Conservation (phyloP, 495 filamentous ascomycete species). For the Penicillium samsonianum region DNA sequence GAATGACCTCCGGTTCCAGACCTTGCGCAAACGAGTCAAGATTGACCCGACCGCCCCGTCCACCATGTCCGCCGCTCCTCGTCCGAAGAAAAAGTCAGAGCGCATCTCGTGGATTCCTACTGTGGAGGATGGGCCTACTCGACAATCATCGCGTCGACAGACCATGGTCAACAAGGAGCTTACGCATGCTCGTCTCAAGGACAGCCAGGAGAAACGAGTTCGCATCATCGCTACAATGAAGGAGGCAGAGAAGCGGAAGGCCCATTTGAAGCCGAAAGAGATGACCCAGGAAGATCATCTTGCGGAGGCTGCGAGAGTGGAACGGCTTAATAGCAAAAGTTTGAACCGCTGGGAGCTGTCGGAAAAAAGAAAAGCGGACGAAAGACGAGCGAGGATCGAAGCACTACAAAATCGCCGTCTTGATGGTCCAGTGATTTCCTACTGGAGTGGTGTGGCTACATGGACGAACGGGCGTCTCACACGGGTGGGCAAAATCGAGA, state of each 20-base stretch:
- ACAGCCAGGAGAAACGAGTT: slow-evolving; percentile 76
- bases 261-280: slow-evolving; percentile 68
- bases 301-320: slow-evolving; percentile 77
- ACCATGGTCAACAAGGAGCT: slow-evolving; percentile 83
- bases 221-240: slow-evolving; percentile 84
- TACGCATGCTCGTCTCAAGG: slow-evolving; percentile 78
- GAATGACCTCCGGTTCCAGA: slow-evolving; percentile 53
- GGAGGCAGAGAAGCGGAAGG: slow-evolving; percentile 76
- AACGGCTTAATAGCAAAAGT: slow-evolving; percentile 85
- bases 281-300: slow-evolving; percentile 92
- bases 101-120: slow-evolving; percentile 85
- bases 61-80: slow-evolving; percentile 48
- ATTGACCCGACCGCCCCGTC: slow-evolving; percentile 60
- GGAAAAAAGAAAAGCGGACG: slow-evolving; percentile 82
- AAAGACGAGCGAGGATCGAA: slow-evolving; percentile 75
- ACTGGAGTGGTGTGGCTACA: slow-evolving; percentile 85
- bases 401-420: slow-evolving; percentile 82
- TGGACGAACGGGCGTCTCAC: slow-evolving; percentile 75
- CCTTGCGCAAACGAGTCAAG: slow-evolving; percentile 61
- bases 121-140: slow-evolving; percentile 72
- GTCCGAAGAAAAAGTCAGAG: slow-evolving; percentile 92
- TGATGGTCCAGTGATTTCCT: slow-evolving; percentile 86
- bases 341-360: slow-evolving; percentile 91
- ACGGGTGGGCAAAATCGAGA: slow-evolving; percentile 68
- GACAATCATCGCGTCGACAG: slow-evolving; percentile 78